A percentile compares a stretch with the other conserved stretches of the same genome.
Conservation (phyloP, 768 basidiomycete species). For the Pseudohyphozyma bogoriensis region DNA sequence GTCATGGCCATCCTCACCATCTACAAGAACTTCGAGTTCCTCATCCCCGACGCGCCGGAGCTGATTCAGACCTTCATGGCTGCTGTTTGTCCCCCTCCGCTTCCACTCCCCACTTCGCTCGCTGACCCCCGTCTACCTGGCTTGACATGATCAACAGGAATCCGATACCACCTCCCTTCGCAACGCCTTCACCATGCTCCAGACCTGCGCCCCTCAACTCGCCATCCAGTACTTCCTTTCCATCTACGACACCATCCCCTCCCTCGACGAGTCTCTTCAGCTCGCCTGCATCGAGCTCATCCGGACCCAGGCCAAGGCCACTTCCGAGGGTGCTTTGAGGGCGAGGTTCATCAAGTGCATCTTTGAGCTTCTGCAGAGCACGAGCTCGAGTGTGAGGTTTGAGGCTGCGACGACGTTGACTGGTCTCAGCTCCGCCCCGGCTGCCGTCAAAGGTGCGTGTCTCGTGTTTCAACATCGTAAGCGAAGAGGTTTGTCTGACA, state of each 20-base stretch:
- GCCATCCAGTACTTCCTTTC: constrained; percentile 84
- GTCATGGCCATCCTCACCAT: constrained; percentile 93
- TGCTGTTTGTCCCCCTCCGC: constrained; percentile 44
- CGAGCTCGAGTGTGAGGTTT: constrained; percentile 90
- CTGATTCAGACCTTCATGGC: constrained; percentile 91
- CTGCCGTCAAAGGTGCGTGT: constrained; percentile 76
- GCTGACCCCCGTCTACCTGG: neutral
- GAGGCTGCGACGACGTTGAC: constrained; percentile 94
- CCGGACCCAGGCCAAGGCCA: constrained; percentile 64
- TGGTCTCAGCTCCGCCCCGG: constrained; percentile 84
- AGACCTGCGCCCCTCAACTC: constrained; percentile 63
- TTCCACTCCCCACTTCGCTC: too few species aligned
- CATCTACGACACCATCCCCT: constrained; percentile 70
- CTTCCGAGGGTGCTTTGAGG: constrained; percentile 53
- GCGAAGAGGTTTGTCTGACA: neutral
- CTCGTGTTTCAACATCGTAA: too few species aligned
- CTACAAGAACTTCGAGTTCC: constrained; percentile 83
- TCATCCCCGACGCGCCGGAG: constrained; percentile 93
- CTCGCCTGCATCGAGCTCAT: constrained; percentile 94
- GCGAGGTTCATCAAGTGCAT: constrained; percentile 88
- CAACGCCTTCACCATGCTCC: constrained; percentile 92
- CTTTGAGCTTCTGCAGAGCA: constrained; percentile 78
- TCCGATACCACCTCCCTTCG: constrained; percentile 92
- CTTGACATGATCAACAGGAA: too few species aligned
- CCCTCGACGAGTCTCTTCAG: constrained; percentile 84